These are phyloP conservation scores for Tuber magnatum DNA, from an alignment of 495 filamentous ascomycete genomes.

Conservation along the genomic window DNA sequence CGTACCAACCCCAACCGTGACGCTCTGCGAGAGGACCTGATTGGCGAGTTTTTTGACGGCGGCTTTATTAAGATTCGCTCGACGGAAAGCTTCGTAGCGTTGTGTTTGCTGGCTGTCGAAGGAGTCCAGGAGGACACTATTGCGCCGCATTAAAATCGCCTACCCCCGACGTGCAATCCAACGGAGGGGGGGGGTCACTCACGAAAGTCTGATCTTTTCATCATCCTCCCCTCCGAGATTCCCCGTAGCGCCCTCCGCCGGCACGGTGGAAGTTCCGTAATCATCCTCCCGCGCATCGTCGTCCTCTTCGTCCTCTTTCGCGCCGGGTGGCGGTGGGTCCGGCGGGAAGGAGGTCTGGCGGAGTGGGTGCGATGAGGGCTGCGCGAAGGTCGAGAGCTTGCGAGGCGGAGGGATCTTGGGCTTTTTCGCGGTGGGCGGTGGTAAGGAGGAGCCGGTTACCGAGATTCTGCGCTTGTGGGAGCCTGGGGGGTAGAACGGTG, in stretches of 20 bases:
- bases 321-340: slow-evolving; percentile 43
- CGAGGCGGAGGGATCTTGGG: slow-evolving; percentile 30
- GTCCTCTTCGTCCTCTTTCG: slow-evolving; percentile 48
- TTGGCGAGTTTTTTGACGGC: slow-evolving; percentile 57
- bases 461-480: slow-evolving; percentile 39
- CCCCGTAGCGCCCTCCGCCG: slow-evolving; percentile 48
- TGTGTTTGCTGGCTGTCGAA: slow-evolving; percentile 56
- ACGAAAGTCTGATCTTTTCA: slow-evolving; percentile 53
- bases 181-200: background rate
- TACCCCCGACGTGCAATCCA: background rate
- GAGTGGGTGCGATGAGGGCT: slow-evolving; percentile 51
- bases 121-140: slow-evolving; percentile 56
- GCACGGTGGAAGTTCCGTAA: slow-evolving; percentile 50
- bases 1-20: slow-evolving; percentile 59
- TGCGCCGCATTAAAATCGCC: background rate
- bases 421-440: slow-evolving; percentile 25
- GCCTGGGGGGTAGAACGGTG: slow-evolving; percentile 12
- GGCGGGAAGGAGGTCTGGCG: slow-evolving; percentile 66
- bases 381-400: slow-evolving; percentile 26
- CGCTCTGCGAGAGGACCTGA: slow-evolving; percentile 64
- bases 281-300: slow-evolving; percentile 56
- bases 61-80: slow-evolving; percentile 57
- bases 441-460: slow-evolving; percentile 24
- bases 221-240: slow-evolving; percentile 51
- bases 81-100: slow-evolving; percentile 60